These are phyloP conservation scores for Phaeosphaeriaceae sp. DNA, from an alignment of 2,329 filamentous ascomycete species.

Conservation along the genomic window DNA sequence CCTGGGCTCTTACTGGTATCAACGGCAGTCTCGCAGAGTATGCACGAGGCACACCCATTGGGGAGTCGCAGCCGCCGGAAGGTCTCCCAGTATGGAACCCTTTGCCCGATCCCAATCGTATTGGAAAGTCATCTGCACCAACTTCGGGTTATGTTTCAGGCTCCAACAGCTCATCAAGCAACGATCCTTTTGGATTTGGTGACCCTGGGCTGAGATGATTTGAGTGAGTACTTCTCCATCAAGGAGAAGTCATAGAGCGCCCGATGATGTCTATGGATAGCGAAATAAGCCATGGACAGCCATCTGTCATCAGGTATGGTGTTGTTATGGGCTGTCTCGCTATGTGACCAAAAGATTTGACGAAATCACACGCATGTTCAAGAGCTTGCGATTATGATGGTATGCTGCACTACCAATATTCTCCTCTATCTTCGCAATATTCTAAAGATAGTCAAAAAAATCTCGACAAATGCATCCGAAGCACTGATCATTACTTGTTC, in stretches of 20 bases:
- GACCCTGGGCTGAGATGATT: constrained; percentile 43
- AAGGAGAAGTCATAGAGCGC: background rate
- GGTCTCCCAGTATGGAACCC: constrained; percentile 67
- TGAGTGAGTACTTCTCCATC: background rate
- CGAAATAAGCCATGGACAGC: too few species aligned
- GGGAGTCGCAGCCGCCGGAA: constrained; percentile 68
- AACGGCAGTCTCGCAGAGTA: constrained; percentile 75
- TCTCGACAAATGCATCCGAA: constrained; percentile 5
- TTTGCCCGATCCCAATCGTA: constrained; percentile 18
- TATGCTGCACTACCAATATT: constrained; percentile 20
- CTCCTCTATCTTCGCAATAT: constrained; percentile 9
- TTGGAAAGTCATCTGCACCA: constrained; percentile 34
- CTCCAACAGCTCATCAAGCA: constrained; percentile 40
- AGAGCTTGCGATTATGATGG: constrained; percentile 22
- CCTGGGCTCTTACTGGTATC: constrained; percentile 81
- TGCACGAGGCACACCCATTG: constrained; percentile 66
- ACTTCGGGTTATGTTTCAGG: constrained; percentile 45
- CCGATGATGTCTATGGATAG: too few species aligned
- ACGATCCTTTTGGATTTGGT: constrained; percentile 44
- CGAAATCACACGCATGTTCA: constrained; percentile 10
- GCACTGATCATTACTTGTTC: background rate
- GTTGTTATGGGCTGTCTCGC: too few species aligned
- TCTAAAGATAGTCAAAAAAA: constrained; percentile 16
- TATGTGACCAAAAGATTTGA: too few species aligned
- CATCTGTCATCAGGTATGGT: too few species aligned